Conservation (phyloP, 805 yeast species). For the Tetrapisispora arboricola region DNA sequence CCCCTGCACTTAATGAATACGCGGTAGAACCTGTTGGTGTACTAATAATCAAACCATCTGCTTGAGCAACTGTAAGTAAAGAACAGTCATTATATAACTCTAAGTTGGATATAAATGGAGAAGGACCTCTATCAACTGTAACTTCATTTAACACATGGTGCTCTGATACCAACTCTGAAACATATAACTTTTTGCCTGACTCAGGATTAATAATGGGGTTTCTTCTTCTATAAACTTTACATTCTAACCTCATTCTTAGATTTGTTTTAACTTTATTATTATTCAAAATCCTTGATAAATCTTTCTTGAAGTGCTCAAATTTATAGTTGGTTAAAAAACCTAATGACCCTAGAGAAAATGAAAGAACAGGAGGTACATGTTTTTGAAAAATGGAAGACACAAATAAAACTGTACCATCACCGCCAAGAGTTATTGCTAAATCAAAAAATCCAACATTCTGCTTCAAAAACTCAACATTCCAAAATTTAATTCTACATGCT, state of each 20-base stretch:
- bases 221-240: slow-evolving; percentile 49
- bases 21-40: slow-evolving; percentile 98
- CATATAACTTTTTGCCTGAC: slow-evolving; percentile 35
- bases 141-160: slow-evolving; percentile 81
- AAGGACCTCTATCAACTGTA: slow-evolving; percentile 88
- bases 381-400: slow-evolving; percentile 79
- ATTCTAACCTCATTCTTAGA: slow-evolving; percentile 78
- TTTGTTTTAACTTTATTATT: slow-evolving; percentile 62
- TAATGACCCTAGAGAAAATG: slow-evolving; percentile 81
- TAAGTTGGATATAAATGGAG: slow-evolving; percentile 81
- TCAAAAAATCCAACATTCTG: slow-evolving; percentile 44
- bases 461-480: slow-evolving; percentile 54
- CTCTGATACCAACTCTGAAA: slow-evolving; percentile 34
- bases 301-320: slow-evolving; percentile 59
- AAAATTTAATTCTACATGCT: slow-evolving; percentile 42
- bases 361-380: slow-evolving; percentile 83
- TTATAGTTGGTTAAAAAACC: slow-evolving; percentile 87
- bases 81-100: slow-evolving; percentile 85
- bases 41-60: slow-evolving; percentile 86
- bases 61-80: slow-evolving; percentile 79
- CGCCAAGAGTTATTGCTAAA: slow-evolving; percentile 81
- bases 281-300: slow-evolving; percentile 47
- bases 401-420: slow-evolving; percentile 91
- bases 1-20: slow-evolving; percentile 90
- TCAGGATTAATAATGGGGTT: slow-evolving; percentile 29